A percentile compares a stretch with the other conserved stretches of the same genome.
These are phyloP conservation scores for Colletotrichum somersetense DNA, from an alignment of 2,329 filamentous ascomycete genomes.

Conservation along the genomic window DNA sequence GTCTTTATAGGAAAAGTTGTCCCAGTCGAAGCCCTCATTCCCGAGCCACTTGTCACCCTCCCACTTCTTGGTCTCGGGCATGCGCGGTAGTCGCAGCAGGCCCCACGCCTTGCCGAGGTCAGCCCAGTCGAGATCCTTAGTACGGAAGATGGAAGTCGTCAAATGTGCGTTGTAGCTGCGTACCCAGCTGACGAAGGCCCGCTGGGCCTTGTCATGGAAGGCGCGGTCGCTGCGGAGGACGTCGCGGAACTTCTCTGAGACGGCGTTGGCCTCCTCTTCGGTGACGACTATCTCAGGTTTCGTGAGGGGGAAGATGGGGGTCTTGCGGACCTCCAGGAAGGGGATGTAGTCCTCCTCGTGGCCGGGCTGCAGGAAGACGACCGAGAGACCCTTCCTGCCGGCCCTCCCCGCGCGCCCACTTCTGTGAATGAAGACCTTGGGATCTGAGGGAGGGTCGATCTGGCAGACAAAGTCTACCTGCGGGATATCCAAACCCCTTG, in stretches of 20 bases:
- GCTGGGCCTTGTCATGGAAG: constrained; percentile 88
- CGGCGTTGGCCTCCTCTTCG: constrained; percentile 69
- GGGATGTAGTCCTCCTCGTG: constrained; percentile 90
- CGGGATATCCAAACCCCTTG: constrained; percentile 91
- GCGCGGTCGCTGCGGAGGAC: constrained; percentile 65
- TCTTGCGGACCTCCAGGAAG: constrained; percentile 89
- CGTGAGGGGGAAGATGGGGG: constrained; percentile 77
- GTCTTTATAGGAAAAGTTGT: constrained; percentile 78
- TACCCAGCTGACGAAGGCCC: constrained; percentile 93
- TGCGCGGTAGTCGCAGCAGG: constrained; percentile 86
- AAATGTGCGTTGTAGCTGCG: constrained; percentile 92
- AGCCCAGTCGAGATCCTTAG: constrained; percentile 85
- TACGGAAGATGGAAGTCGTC: constrained; percentile 89
- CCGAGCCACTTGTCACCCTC: constrained; percentile 75
- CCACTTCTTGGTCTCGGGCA: constrained; percentile 88
- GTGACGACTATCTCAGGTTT: constrained; percentile 69
- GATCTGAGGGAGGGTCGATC: constrained; percentile 84
- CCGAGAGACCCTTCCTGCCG: constrained; percentile 84
- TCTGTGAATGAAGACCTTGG: constrained; percentile 95
- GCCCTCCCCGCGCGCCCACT: constrained; percentile 92
- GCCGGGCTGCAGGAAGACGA: constrained; percentile 87
- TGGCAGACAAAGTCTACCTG: constrained; percentile 93
- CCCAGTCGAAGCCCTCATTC: constrained; percentile 72
- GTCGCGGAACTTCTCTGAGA: constrained; percentile 72
- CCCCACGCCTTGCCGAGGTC: constrained; percentile 88